Base-by-base conservation (phyloP, 495 filamentous ascomycete species). In the Neurospora sp. region DNA sequence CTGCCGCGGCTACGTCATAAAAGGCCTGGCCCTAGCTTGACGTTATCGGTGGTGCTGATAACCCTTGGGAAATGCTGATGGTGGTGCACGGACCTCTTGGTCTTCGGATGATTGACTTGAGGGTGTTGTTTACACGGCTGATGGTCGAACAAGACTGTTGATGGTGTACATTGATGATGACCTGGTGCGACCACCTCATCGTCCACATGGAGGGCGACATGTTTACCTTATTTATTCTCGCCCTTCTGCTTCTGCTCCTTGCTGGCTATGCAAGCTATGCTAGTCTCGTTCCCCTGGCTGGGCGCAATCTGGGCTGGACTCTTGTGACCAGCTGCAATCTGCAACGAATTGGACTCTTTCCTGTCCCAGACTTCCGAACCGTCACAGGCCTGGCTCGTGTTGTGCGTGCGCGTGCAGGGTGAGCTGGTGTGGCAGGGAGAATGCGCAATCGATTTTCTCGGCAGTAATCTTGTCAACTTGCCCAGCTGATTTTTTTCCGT, bases 11-110 rank as follows among this genome's bases (percentile, higher is more conserved):
- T 76, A 79, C 78, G 78, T 79, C 77, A 77, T 78, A 68, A 68
- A 78, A 71, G 78, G 79, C 78, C 70, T 75, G 76, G 68, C 78
- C 74, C 77, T 79, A 79, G 78, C 78, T 79, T 66, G 53, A 66
- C 48, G 48, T 35, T 35, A 35, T 66, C 53, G 53, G 53, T 27
- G 53, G 14, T 66, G 53, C 53, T 66, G 53, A 66, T 66, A 66
- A 66, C 48, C 0, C 40, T 11, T 42, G 40, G 46, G 46, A 31
- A 27, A 27, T 66, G 53, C 53, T 66, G 53, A 18, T 4, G 3
- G 53, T 66, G 22, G 53, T 35, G 53, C 53, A 66, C 53, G 53
- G 27, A 1, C 53, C 27, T 66, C 27, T 16, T 16, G 27, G 16
- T 18, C 53, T 35, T 18, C 6, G 22, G 53, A 31, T 61, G 53